phyloP scores from a whole-genome alignment of 441 rosid species.

The Bruguiera hainesii region DNA sequence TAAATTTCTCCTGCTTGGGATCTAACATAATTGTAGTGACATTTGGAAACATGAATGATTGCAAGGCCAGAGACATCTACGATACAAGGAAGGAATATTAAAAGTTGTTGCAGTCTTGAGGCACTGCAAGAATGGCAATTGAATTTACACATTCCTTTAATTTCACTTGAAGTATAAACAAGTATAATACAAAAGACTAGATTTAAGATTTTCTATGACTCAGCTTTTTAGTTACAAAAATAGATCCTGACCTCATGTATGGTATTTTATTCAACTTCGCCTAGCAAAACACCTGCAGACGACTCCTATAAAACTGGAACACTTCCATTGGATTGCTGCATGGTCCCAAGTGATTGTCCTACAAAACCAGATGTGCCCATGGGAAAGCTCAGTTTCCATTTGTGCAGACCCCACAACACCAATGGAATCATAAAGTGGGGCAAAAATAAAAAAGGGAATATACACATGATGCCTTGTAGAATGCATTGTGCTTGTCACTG shows the following conservation, averaged over 20 bases:
- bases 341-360: slow-evolving; percentile 37
- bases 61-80: too few species aligned
- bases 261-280: slow-evolving; percentile 31
- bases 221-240: slow-evolving; percentile 30
- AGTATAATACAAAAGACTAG: slow-evolving; percentile 13
- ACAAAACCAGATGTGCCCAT: slow-evolving; percentile 20
- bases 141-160: slow-evolving; percentile 16
- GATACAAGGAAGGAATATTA: too few species aligned
- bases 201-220: slow-evolving; percentile 31
- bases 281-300: slow-evolving; percentile 22
- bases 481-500: too few species aligned
- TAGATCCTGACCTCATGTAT: slow-evolving; percentile 40
- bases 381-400: not conserved
- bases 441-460: not conserved
- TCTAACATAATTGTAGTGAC: too few species aligned
- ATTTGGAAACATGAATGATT: too few species aligned
- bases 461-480: too few species aligned
- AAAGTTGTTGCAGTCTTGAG: too few species aligned
- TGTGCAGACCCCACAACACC: not conserved
- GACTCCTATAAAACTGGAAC: slow-evolving; percentile 46
- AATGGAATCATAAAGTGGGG: not conserved
- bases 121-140: not conserved
- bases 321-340: slow-evolving; percentile 44
- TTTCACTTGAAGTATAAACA: slow-evolving; percentile 20
- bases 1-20: too few species aligned